Base-by-base conservation (phyloP, 352 stramenopile species). In the Globisporangium radiosum region DNA sequence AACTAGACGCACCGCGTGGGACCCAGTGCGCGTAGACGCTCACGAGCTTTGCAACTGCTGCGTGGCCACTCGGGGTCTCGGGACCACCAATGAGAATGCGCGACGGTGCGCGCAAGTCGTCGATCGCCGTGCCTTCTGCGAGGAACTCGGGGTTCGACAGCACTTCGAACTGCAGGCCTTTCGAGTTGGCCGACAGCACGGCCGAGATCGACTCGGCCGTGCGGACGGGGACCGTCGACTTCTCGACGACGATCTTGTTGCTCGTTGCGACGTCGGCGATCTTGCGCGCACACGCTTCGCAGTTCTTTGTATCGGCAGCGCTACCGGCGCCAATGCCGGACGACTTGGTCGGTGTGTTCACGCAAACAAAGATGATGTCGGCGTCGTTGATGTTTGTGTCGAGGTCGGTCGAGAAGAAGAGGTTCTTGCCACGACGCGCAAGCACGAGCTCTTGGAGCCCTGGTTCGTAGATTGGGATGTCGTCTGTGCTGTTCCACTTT, bases 111-210 rank as follows among this genome's bases (percentile, higher is more conserved):
- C 96, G 87, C 45, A 99, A 81, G 78, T 99, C 97, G 14, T 90
- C 71, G 42, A 99, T 97, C 48, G 97, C 97, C 19, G 97, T 99
- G 56, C 97, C 97, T 75, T 99, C 97, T 1, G 97, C 97, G 56
- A 99, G 81, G 74, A 99, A 99, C 84, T 99, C 97, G 7, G 97
- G 97, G 73, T 99, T 99, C 17, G 85, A 98, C 56, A 99, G 78
- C 56, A 99, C 97, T 68, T 99, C 90, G 60, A 99, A 98, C 19
- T 97, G 78, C 39, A 98, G 65, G 37, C 76, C 77, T 76, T 97
- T 98, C 25, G 94, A 90, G 72, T 98, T 98, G 66, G 87, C 92
- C 17, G 84, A 81, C 47, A 99, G 87, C 56, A 99, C 96, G 37
- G 94, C 87, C 47, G 87, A 84, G 54, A 99, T 97, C 11, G 96